Evolutionary conservation across 202 grass and related monocot species (phyloP).

Genomic region (Saccharum hybrid): DNA sequence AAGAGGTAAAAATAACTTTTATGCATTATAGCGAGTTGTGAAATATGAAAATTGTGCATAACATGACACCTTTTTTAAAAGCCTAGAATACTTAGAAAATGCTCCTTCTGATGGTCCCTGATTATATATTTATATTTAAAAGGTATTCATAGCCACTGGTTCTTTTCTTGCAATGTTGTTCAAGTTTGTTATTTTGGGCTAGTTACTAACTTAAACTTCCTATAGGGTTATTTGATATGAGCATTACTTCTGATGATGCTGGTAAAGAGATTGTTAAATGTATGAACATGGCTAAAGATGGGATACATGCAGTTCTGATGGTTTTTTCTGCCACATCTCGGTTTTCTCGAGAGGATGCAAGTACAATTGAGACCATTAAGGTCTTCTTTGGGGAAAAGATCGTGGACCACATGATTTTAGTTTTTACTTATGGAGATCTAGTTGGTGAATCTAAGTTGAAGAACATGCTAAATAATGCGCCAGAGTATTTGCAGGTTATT

Average conservation of each 20-base stretch:
- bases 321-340: constrained; percentile 85
- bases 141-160: neutral
- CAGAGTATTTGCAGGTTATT: constrained; percentile 54
- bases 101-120: neutral
- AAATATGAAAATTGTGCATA: neutral
- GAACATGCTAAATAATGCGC: constrained; percentile 50
- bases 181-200: constrained; percentile 17
- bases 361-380: constrained; percentile 77
- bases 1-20: neutral
- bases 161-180: neutral
- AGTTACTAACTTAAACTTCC: constrained; percentile 32
- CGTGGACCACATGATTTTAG: constrained; percentile 83
- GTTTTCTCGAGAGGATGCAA: constrained; percentile 77
- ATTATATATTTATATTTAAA: neutral
- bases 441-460: constrained; percentile 62
- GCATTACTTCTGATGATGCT: constrained; percentile 58
- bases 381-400: constrained; percentile 94
- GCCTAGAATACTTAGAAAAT: neutral
- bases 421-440: constrained; percentile 92
- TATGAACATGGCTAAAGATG: constrained; percentile 96
- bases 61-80: neutral
- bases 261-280: constrained; percentile 94
- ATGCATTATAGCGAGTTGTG: neutral
- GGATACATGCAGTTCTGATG: constrained; percentile 89
- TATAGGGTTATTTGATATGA: constrained; percentile 84